Evolutionary conservation across 352 stramenopile species (phyloP), one percentile per base, ranked within the genome.

Genomic region (Stramenopiles sp.): DNA sequence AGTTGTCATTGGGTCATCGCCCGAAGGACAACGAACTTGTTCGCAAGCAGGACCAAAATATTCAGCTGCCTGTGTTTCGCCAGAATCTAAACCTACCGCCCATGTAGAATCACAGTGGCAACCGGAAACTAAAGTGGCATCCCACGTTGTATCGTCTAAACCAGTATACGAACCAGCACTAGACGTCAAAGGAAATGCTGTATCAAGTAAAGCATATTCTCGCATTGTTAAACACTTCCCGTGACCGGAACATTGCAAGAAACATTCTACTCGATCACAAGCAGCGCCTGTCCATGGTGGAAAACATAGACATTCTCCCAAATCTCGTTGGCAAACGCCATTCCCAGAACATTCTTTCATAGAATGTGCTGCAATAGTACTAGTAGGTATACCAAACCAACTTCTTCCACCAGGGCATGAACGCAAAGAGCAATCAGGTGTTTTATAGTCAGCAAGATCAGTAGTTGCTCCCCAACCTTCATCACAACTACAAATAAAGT

Each of bases 11-110:
- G 91, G 90, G 78, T 96, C 90, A 78, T 96, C 85, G 0, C 91
- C 91, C 31, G 87, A 93, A 1, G 91, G 89, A 79, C 90, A 95
- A 31, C 85, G 88, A 78, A 89, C 86, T 76, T 84, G 80, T 7
- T 89, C 94, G 81, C 91, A 96, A 77, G 94, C 90, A 23, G 87
- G 81, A 1, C 90, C 90, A 79, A 96, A 96, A 86, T 88, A 95
- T 82, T 96, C 82, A 0, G 89, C 83, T 33, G 88, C 84, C 80
- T 97, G 92, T 0, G 84, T 86, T 79, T 97, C 80, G 0, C 86
- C 90, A 0, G 80, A 38, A 0, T 74, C 90, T 0, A 97, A 84
- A 1, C 90, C 91, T 1, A 96, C 90, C 30, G 86, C 81, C 90
- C 90, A 95, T 13, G 83, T 76, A 0, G 88, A 93, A 82, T 95